A percentile compares a stretch with the other conserved stretches of the same genome.
phyloP scores from a whole-genome alignment of 306 rosid genomes.

The Vigna unguiculata region DNA sequence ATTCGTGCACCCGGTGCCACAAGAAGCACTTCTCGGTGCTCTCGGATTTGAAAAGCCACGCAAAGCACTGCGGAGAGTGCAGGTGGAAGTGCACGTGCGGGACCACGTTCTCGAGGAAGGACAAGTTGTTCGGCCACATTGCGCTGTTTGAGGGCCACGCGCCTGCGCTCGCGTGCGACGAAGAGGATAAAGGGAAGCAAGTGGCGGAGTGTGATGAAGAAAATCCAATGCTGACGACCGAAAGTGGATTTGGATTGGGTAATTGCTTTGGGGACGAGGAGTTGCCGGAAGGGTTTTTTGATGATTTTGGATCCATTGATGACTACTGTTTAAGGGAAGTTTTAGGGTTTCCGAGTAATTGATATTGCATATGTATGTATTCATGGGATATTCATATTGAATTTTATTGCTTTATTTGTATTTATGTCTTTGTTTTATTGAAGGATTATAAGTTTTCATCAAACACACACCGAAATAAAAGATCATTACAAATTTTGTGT shows the following conservation, averaged over 20 bases:
- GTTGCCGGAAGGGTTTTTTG: slow-evolving; percentile 55
- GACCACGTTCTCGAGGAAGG: slow-evolving; percentile 82
- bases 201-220: slow-evolving; percentile 39
- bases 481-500: background rate
- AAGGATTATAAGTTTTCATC: background rate
- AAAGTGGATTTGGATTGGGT: slow-evolving; percentile 5
- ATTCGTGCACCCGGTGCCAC: slow-evolving; percentile 70
- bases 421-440: slow-evolving; percentile 1
- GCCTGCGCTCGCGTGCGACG: slow-evolving; percentile 69
- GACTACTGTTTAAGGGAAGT: slow-evolving; percentile 46
- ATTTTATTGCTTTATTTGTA: background rate
- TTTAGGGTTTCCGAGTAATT: slow-evolving; percentile 37
- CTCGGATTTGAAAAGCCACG: slow-evolving; percentile 82
- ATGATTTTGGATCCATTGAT: slow-evolving; percentile 58
- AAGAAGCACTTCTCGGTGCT: slow-evolving; percentile 81
- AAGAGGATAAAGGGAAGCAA: slow-evolving; percentile 48
- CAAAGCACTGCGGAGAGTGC: slow-evolving; percentile 70
- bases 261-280: slow-evolving; percentile 36
- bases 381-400: slow-evolving; percentile 11
- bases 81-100: slow-evolving; percentile 89
- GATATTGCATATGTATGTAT: background rate
- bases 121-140: slow-evolving; percentile 81
- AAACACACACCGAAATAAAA: background rate
- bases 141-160: slow-evolving; percentile 85
- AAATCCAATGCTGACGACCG: background rate